These are phyloP conservation scores for Candida frijolesensis DNA, from an alignment of 1,139 yeast genomes.

Conservation along the genomic window DNA sequence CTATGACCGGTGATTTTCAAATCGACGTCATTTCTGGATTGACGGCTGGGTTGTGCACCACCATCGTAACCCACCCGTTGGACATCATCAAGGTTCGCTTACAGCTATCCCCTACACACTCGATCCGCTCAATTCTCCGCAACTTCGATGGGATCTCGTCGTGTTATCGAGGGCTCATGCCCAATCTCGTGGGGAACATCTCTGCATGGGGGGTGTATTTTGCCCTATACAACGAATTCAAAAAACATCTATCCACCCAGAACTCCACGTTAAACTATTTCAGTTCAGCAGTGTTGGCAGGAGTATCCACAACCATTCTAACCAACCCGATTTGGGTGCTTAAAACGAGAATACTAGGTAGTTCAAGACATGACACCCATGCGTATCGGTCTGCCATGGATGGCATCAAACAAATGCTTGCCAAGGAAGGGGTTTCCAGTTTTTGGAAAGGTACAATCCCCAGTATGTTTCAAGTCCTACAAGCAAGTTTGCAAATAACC, in stretches of 20 bases:
- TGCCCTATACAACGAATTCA: conserved; percentile 65
- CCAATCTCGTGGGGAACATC: conserved; percentile 82
- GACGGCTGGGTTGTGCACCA: conserved; percentile 80
- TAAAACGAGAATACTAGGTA: conserved; percentile 81
- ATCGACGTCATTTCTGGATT: conserved; percentile 73
- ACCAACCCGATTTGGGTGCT: conserved; percentile 95
- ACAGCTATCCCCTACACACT: conserved; percentile 45
- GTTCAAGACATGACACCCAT: conserved; percentile 44
- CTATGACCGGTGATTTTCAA: conserved; percentile 6
- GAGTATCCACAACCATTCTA: conserved; percentile 67
- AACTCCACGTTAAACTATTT: conserved; percentile 34
- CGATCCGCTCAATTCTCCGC: conserved; percentile 18
- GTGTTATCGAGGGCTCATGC: conserved; percentile 75
- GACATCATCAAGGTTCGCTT: conserved; percentile 83
- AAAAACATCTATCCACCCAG: conserved; percentile 27
- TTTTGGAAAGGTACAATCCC: conserved; percentile 88
- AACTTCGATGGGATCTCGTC: neutral
- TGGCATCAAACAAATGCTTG: conserved; percentile 54
- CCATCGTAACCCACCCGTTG: conserved; percentile 82
- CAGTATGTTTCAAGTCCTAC: conserved; percentile 78
- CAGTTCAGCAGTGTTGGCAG: conserved; percentile 56
- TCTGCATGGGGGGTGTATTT: conserved; percentile 90
- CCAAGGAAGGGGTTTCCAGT: conserved; percentile 66
- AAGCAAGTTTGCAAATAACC: conserved; percentile 86
- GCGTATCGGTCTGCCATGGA: conserved; percentile 61